A percentile compares a stretch with the other conserved stretches of the same genome.
phyloP scores from a whole-genome alignment of 208 protist genomes.

The Leptomonas pyrrhocoris region DNA sequence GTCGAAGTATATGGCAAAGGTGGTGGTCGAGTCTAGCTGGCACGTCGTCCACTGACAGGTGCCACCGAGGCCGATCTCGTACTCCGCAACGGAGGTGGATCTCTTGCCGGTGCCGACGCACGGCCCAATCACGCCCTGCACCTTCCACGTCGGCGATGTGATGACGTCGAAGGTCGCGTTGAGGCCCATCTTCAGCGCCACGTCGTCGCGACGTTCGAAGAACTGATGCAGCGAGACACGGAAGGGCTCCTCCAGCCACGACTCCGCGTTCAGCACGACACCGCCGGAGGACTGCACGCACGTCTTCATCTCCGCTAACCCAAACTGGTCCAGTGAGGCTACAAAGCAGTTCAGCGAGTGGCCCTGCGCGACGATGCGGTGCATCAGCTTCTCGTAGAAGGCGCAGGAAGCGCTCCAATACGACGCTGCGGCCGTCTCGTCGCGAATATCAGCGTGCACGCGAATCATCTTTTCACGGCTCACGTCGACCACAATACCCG shows the following conservation, averaged over 20 bases:
- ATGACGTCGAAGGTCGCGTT: slow-evolving; percentile 96
- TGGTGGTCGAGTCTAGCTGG: slow-evolving; percentile 91
- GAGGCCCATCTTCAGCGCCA: slow-evolving; percentile 93
- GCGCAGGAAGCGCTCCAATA: slow-evolving; percentile 80
- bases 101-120: slow-evolving; percentile 94
- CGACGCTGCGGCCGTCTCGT: slow-evolving; percentile 66
- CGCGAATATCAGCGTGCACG: slow-evolving; percentile 96
- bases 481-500: slow-evolving; percentile 92
- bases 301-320: slow-evolving; percentile 96
- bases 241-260: slow-evolving; percentile 96
- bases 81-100: slow-evolving; percentile 78
- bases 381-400: slow-evolving; percentile 96
- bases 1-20: slow-evolving; percentile 98
- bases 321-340: slow-evolving; percentile 97
- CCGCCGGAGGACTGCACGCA: slow-evolving; percentile 94
- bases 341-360: slow-evolving; percentile 97
- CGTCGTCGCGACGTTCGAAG: slow-evolving; percentile 76
- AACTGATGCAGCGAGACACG: slow-evolving; percentile 92
- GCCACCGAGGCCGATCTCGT: slow-evolving; percentile 96
- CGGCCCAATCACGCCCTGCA: slow-evolving; percentile 93
- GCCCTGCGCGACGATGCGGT: slow-evolving; percentile 91
- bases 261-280: slow-evolving; percentile 96
- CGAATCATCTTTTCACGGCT: slow-evolving; percentile 96
- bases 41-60: slow-evolving; percentile 98
- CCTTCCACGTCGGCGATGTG: slow-evolving; percentile 95